These are phyloP conservation scores for Camelina hispida DNA, from an alignment of 345 rosid genomes.

Conservation along the genomic window DNA sequence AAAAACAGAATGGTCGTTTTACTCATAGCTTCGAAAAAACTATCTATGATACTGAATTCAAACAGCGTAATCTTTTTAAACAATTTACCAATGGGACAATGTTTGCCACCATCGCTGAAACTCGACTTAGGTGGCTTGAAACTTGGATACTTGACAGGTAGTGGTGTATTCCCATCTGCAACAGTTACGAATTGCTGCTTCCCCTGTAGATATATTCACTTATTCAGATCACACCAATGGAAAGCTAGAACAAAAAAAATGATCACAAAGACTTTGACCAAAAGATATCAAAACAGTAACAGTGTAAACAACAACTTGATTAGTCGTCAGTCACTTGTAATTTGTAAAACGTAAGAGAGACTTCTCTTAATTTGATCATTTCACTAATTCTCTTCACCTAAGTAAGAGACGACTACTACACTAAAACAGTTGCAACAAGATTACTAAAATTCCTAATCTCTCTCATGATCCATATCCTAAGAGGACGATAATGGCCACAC, in stretches of 20 bases:
- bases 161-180: slow-evolving; percentile 19
- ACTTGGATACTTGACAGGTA: slow-evolving; percentile 31
- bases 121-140: slow-evolving; percentile 33
- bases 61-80: background rate
- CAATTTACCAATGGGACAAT: slow-evolving; percentile 29
- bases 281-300: slow-evolving; percentile 47
- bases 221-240: background rate
- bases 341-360: background rate
- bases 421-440: slow-evolving; percentile 2
- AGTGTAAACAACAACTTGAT: slow-evolving; percentile 37
- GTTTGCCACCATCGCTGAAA: slow-evolving; percentile 19
- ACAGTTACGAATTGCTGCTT: slow-evolving; percentile 34
- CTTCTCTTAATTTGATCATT: background rate
- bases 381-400: background rate
- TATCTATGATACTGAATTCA: background rate
- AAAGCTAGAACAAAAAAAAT: background rate
- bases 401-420: background rate
- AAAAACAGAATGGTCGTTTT: background rate
- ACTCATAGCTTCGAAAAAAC: background rate
- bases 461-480: slow-evolving; percentile 1
- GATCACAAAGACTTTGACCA: background rate
- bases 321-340: too few species aligned
- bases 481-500: background rate
- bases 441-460: background rate
- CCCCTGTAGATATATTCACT: slow-evolving; percentile 12